Evolutionary conservation across 352 stramenopile genomes (phyloP).

Genomic region (Globisporangium megalacanthum): DNA sequence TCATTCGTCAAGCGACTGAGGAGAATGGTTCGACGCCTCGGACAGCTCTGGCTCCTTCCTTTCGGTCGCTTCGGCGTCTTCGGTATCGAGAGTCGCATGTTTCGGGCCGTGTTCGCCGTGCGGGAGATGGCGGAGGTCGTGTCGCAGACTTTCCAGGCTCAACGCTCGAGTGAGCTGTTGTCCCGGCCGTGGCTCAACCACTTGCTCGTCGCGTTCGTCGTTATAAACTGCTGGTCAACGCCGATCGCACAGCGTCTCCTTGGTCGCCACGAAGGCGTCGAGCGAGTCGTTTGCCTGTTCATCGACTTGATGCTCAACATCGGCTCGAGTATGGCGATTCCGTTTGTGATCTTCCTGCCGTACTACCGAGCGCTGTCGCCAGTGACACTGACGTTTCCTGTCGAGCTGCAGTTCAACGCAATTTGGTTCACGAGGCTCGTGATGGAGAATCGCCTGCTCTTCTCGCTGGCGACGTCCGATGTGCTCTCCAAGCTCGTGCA

Average conservation of each 20-base stretch:
- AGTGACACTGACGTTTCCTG: constrained; percentile 10
- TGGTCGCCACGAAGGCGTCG: neutral
- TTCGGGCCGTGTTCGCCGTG: neutral
- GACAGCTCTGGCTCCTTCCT: neutral
- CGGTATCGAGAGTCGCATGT: constrained; percentile 4
- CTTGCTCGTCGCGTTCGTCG: constrained; percentile 3
- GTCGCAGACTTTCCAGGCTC: constrained; percentile 6
- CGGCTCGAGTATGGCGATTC: constrained; percentile 7
- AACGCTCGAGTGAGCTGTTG: constrained; percentile 7
- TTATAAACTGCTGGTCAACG: constrained; percentile 10
- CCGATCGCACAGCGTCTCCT: constrained; percentile 7
- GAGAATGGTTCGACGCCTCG: neutral
- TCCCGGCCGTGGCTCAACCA: constrained; percentile 10
- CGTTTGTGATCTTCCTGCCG: constrained; percentile 5
- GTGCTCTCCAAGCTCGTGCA: constrained; percentile 18
- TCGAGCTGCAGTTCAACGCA: constrained; percentile 13
- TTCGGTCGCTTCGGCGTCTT: constrained; percentile 8
- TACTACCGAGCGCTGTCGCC: constrained; percentile 10
- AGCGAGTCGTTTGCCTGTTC: constrained; percentile 6
- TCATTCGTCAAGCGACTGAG: neutral
- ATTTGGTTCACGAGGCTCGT: constrained; percentile 17
- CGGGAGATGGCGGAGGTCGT: constrained; percentile 2
- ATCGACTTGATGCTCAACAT: constrained; percentile 11
- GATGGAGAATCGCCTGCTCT: constrained; percentile 21
- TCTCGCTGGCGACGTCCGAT: constrained; percentile 9